phyloP scores from a whole-genome alignment of 2,329 filamentous ascomycete genomes.

The Hymenoscyphus albidus region DNA sequence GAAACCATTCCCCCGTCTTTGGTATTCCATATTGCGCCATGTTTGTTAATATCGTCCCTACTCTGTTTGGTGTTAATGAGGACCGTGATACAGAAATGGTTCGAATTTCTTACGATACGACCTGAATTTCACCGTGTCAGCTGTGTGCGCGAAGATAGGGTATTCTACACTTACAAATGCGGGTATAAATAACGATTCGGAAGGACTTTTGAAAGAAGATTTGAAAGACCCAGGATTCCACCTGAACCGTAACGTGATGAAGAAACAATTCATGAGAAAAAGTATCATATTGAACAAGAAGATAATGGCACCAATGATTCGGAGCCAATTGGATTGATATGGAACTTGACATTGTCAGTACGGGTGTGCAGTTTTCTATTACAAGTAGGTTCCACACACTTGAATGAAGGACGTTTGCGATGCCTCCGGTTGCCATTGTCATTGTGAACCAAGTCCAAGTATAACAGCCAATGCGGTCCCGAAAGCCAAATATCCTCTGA shows the following conservation, averaged over 20 bases:
- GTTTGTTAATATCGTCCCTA: conserved; percentile 74
- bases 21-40: conserved; percentile 70
- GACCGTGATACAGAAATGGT: conserved; percentile 45
- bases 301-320: conserved; percentile 55
- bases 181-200: conserved; percentile 74
- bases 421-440: conserved; percentile 50
- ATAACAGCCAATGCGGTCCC: conserved; percentile 50
- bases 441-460: conserved; percentile 75
- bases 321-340: conserved; percentile 52
- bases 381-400: conserved; percentile 41
- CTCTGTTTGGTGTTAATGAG: conserved; percentile 40
- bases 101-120: conserved; percentile 41
- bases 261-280: conserved; percentile 57
- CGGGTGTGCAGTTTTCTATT: too few species aligned
- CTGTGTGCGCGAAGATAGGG: not conserved
- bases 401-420: conserved; percentile 51
- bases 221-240: conserved; percentile 67
- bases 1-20: conserved; percentile 59
- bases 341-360: conserved; percentile 40
- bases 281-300: conserved; percentile 62
- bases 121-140: conserved; percentile 30
- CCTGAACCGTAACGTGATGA: conserved; percentile 66
- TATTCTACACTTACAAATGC: conserved; percentile 48
- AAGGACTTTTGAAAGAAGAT: conserved; percentile 69
- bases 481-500: conserved; percentile 40